Evolutionary conservation across 2,329 filamentous ascomycete species (phyloP).

Genomic region (Neofusicoccum sp.): DNA sequence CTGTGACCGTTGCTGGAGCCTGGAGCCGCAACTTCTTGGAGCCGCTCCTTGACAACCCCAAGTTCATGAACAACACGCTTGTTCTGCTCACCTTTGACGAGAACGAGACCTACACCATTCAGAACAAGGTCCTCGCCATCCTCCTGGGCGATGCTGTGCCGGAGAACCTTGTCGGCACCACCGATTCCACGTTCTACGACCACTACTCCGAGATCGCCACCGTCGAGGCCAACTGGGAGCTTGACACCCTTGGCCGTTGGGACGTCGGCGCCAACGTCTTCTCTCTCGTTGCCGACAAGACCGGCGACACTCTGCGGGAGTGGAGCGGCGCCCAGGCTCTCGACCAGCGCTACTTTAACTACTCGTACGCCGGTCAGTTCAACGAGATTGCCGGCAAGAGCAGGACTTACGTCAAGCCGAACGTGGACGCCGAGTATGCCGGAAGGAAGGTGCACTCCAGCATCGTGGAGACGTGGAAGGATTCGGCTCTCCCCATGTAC

Average conservation of each 20-base stretch:
- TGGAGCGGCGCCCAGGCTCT: conserved; percentile 26
- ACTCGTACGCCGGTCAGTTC: conserved; percentile 32
- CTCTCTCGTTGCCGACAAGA: conserved; percentile 35
- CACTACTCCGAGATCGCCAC: conserved; percentile 47
- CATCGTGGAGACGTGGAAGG: conserved; percentile 29
- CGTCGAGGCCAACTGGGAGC: conserved; percentile 47
- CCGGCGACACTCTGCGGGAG: conserved; percentile 29
- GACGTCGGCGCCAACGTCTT: conserved; percentile 50
- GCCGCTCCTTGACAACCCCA: conserved; percentile 65
- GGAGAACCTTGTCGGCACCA: conserved; percentile 61
- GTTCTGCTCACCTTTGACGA: conserved; percentile 79
- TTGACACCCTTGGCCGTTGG: conserved; percentile 47
- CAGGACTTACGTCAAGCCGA: conserved; percentile 31
- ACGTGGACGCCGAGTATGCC: conserved; percentile 26
- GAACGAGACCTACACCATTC: conserved; percentile 64
- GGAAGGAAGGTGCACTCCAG: conserved; percentile 29
- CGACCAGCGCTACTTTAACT: conserved; percentile 33
- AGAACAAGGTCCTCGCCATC: conserved; percentile 69
- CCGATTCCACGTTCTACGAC: conserved; percentile 60
- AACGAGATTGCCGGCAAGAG: conserved; percentile 27
- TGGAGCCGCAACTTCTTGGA: conserved; percentile 69
- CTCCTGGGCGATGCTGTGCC: conserved; percentile 75
- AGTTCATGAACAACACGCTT: conserved; percentile 74
- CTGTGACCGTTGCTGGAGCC: conserved; percentile 64
- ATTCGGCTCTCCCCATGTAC: conserved; percentile 24